Evolutionary conservation across 129 eudicot genomes (phyloP), one percentile per base, ranked within the genome.

Genomic region (Artemisia annua): DNA sequence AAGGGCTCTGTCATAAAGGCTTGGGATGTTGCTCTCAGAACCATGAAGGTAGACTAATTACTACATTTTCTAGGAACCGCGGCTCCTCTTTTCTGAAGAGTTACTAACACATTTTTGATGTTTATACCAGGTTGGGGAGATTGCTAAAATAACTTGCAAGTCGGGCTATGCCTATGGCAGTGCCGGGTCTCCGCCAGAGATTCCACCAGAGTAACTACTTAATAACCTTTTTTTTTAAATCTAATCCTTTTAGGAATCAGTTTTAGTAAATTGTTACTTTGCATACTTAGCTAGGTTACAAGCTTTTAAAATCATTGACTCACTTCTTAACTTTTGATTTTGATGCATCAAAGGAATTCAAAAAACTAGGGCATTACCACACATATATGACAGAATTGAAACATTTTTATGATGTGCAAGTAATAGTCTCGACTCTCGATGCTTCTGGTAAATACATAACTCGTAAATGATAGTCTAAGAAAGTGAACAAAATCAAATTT

Each of bases 21-120:
- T 53, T 95, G 99, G 99, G 99, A 95, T 74, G 78, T 95, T 86
- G 99, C 97, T 59, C 57, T 95, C 12, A 95, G 66, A 87, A 91
- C 97, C 55, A 95, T 95, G 99, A 95, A 91, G 97, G 97, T 76
- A n/a, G n/a, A n/a, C n/a, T n/a, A n/a, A n/a, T n/a, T 35, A 8
- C 8, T 68, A 63, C 11, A 39, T 9, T 13, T 70, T 10, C 57
- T 7, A 16, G 11, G 24, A 17, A 11, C 57, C 16, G 52, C 15
- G 3, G 53, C 1, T 59, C 39, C 30, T 62, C 5, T 55, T 54
- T 66, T 63, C 12, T 17, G n/a, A 44, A 56, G 52, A 62, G 69
- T 48, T 3, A 39, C 48, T 67, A 28, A 5, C 6, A 5, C 39
- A 12, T 18, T 63, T 76, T 11, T 59, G 13, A 71, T 58, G 16